phyloP scores from a whole-genome alignment of 2,329 filamentous ascomycete genomes.

The Sarocladiaceae sp. region DNA sequence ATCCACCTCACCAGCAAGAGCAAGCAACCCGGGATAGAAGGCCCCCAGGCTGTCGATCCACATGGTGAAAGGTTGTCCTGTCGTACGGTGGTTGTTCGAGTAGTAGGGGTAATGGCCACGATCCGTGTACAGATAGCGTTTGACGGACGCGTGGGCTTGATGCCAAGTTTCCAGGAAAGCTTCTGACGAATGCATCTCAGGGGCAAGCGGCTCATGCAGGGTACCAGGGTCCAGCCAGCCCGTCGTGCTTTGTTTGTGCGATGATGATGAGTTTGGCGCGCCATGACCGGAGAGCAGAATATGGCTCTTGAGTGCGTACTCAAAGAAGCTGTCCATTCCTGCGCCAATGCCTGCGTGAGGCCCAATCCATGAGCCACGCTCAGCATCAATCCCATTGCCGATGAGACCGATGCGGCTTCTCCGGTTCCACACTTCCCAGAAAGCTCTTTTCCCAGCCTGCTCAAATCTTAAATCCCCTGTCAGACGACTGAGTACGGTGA shows the following conservation, averaged over 20 bases:
- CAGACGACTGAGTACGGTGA: slow-evolving; percentile 82
- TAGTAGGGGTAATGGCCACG: slow-evolving; percentile 81
- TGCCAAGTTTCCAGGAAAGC: slow-evolving; percentile 82
- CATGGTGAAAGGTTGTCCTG: slow-evolving; percentile 80
- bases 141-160: slow-evolving; percentile 80
- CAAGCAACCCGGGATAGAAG: slow-evolving; percentile 87
- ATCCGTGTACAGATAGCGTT: slow-evolving; percentile 83
- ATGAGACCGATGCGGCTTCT: slow-evolving; percentile 83
- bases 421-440: slow-evolving; percentile 94
- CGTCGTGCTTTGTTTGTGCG: slow-evolving; percentile 35
- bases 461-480: slow-evolving; percentile 88
- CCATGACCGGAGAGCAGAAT: slow-evolving; percentile 79
- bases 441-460: slow-evolving; percentile 81
- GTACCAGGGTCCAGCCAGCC: slow-evolving; percentile 61
- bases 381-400: slow-evolving; percentile 87
- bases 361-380: slow-evolving; percentile 84
- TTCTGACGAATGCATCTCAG: slow-evolving; percentile 67
- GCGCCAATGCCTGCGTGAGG: slow-evolving; percentile 92
- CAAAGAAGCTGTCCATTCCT: slow-evolving; percentile 96
- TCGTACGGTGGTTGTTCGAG: slow-evolving; percentile 82
- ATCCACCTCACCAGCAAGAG: slow-evolving; percentile 82
- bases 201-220: slow-evolving; percentile 55
- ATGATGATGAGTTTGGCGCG: slow-evolving; percentile 43
- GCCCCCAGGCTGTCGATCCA: slow-evolving; percentile 97
- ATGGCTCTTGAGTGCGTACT: slow-evolving; percentile 94